phyloP scores from a whole-genome alignment of 495 filamentous ascomycete genomes.

The Massariosphaeria phaeospora region DNA sequence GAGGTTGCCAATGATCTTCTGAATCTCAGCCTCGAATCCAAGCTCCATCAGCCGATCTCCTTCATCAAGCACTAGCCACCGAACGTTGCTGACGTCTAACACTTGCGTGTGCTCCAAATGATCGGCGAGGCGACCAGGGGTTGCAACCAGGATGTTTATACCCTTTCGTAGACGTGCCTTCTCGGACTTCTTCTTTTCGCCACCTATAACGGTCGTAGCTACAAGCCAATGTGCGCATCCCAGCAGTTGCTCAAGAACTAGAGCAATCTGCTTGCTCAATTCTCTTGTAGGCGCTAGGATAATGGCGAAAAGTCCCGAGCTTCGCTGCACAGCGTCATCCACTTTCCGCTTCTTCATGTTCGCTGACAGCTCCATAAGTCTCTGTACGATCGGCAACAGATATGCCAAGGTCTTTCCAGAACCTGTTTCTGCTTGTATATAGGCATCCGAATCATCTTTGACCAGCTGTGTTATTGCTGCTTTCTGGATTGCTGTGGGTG shows the following conservation, averaged over 20 bases:
- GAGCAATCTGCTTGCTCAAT: constrained; percentile 84
- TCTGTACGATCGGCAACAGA: constrained; percentile 81
- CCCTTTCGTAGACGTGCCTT: constrained; percentile 90
- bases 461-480: constrained; percentile 73
- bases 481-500: constrained; percentile 91
- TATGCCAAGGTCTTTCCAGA: constrained; percentile 97
- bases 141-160: constrained; percentile 90
- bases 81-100: constrained; percentile 78
- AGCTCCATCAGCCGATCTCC: constrained; percentile 95
- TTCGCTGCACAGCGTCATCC: constrained; percentile 55
- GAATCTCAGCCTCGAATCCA: constrained; percentile 86
- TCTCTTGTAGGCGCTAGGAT: constrained; percentile 89
- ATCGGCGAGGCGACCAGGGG: constrained; percentile 82
- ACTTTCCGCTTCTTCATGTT: constrained; percentile 42
- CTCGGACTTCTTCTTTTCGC: constrained; percentile 95
- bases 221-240: constrained; percentile 87
- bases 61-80: constrained; percentile 93
- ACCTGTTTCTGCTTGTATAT: constrained; percentile 93
- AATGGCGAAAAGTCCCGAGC: constrained; percentile 88
- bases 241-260: constrained; percentile 74
- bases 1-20: constrained; percentile 75
- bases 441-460: constrained; percentile 81
- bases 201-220: constrained; percentile 84
- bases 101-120: constrained; percentile 88
- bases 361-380: constrained; percentile 69